phyloP scores from a whole-genome alignment of 1,139 yeast species.

The Protomyces lactucae-debilis region DNA sequence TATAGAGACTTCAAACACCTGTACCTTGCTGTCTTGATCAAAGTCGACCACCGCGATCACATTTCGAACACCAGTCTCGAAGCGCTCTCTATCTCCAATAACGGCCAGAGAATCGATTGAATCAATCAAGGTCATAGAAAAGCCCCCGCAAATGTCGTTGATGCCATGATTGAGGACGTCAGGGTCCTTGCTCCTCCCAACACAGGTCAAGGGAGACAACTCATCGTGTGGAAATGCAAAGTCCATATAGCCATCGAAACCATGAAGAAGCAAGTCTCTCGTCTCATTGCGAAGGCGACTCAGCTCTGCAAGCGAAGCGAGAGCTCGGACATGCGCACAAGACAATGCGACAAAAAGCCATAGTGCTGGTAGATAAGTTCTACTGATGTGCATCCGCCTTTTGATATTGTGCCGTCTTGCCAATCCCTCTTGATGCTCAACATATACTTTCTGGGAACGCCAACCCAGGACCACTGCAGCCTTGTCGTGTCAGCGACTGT shows the following conservation, averaged over 20 bases:
- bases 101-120: slow-evolving; percentile 67
- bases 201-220: slow-evolving; percentile 67
- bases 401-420: too few relatives aligned
- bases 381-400: too few relatives aligned
- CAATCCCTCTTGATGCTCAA: too few relatives aligned
- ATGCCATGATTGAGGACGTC: slow-evolving; percentile 54
- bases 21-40: slow-evolving; percentile 68
- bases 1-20: slow-evolving; percentile 86
- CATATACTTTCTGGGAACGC: too few relatives aligned
- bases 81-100: slow-evolving; percentile 56
- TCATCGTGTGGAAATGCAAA: slow-evolving; percentile 78
- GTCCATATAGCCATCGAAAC: slow-evolving; percentile 66
- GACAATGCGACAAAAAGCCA: too few relatives aligned
- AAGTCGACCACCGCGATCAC: slow-evolving; percentile 56
- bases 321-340: background rate
- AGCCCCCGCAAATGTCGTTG: slow-evolving; percentile 83
- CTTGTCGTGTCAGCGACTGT: too few relatives aligned
- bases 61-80: slow-evolving; percentile 49
- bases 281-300: background rate
- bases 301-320: background rate
- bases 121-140: slow-evolving; percentile 71
- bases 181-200: slow-evolving; percentile 60
- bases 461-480: too few relatives aligned
- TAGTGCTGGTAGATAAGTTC: too few relatives aligned
- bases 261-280: slow-evolving; percentile 54